Evolutionary conservation across 768 basidiomycete genomes (phyloP), one percentile per base, ranked within the genome.

Genomic region (Cystofilobasidium bisporidii): DNA sequence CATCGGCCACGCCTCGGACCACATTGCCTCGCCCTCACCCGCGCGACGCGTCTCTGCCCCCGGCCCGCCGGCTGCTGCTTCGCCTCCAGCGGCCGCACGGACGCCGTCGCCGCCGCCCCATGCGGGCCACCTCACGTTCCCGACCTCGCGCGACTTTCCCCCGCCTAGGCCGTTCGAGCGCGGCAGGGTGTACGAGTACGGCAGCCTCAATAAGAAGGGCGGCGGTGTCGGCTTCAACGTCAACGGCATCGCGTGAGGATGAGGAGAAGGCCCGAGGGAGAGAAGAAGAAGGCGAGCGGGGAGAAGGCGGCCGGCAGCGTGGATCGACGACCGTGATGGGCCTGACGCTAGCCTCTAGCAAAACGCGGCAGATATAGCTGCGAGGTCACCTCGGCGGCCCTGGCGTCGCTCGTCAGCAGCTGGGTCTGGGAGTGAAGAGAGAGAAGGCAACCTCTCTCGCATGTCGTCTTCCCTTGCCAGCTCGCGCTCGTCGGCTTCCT

Each of bases 61-160:
- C 45, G 38, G 8, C 57, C 28, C 43, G 11, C 36, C n/a, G n/a
- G 47, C 36, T 6, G 32, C 45, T 1, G 63, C 43, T 45, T 72
- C 68, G 53, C 69, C 68, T 38, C 67, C 59, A 64, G 55, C 71
- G 63, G 65, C 18, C 59, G 55, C 67, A 56, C 5, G 65, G 84
- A 83, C 83, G 56, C 81, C 84, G 26, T 79, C 82, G 5, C 83
- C 83, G 9, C 84, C 84, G 30, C 83, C 88, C 2, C 83, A 81
- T 64, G 82, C 81, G 48, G 88, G 88, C 12, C 75, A 81, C 28
- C 86, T 88, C 73, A 85, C 81, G 20, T 91, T 89, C 74, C 88
- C 87, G 10, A 82, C 85, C n/a, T 70, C 71, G n/a, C 78, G 80
- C 18, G 87, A 85, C 61, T 89, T 91, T 74, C 89, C 89, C 0